Conservation (phyloP, 352 stramenopile genomes). For the Nothophytophthora sp. region DNA sequence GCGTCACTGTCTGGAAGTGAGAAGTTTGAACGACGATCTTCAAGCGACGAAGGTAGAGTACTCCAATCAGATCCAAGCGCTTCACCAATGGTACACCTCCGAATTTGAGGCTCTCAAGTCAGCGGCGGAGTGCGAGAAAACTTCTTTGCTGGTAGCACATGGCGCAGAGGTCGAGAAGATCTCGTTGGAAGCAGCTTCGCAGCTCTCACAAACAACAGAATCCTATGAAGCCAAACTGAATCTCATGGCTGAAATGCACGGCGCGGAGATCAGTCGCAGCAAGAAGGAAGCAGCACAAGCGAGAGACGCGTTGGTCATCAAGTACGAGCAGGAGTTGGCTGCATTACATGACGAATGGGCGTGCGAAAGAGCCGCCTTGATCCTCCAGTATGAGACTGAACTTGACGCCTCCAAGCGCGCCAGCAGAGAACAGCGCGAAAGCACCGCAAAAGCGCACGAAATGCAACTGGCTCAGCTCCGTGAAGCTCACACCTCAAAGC, state of each 20-base stretch:
- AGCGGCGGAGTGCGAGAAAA: slow-evolving; percentile 7
- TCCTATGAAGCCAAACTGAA: slow-evolving; percentile 23
- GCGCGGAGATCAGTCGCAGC: slow-evolving; percentile 10
- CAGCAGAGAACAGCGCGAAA: slow-evolving; percentile 42
- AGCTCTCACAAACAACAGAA: slow-evolving; percentile 26
- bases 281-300: slow-evolving; percentile 12
- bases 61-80: slow-evolving; percentile 15
- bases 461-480: slow-evolving; percentile 36
- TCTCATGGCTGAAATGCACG: slow-evolving; percentile 9
- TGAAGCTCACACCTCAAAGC: slow-evolving; percentile 38
- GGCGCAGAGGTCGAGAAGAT: slow-evolving; percentile 20
- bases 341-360: slow-evolving; percentile 21
- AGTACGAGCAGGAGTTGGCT: slow-evolving; percentile 24
- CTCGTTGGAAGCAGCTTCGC: slow-evolving; percentile 1
- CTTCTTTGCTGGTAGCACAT: slow-evolving; percentile 21
- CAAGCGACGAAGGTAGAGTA: slow-evolving; percentile 8
- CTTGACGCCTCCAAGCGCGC: slow-evolving; percentile 37
- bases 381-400: slow-evolving; percentile 53
- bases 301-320: slow-evolving; percentile 19
- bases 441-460: slow-evolving; percentile 25
- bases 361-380: slow-evolving; percentile 18
- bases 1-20: slow-evolving; percentile 19
- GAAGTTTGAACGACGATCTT: slow-evolving; percentile 19
- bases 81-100: slow-evolving; percentile 25
- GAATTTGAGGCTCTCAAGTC: slow-evolving; percentile 21